Evolutionary conservation across 345 rosid species (phyloP).

Genomic region (Citrus medica): DNA sequence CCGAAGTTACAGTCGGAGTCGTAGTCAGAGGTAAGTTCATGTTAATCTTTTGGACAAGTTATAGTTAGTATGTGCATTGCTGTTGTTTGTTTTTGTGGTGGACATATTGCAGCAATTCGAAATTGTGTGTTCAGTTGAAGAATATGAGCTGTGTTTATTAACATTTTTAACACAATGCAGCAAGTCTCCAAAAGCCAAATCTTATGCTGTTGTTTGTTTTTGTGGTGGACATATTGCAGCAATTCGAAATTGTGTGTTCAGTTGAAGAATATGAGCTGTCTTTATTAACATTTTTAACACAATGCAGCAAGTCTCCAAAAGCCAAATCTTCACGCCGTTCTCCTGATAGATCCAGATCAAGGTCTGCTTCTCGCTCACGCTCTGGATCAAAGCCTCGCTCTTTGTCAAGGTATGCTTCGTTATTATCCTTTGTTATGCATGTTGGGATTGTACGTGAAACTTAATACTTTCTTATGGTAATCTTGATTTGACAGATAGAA

Average conservation of each 20-base stretch:
- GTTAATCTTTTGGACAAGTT: background rate
- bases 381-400: slow-evolving; percentile 68
- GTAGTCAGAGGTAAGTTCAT: slow-evolving; percentile 50
- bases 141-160: background rate
- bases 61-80: background rate
- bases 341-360: slow-evolving; percentile 63
- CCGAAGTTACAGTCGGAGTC: slow-evolving; percentile 43
- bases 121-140: background rate
- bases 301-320: slow-evolving; percentile 69
- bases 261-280: background rate
- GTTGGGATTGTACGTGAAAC: background rate
- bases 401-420: slow-evolving; percentile 58
- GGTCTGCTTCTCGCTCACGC: slow-evolving; percentile 56
- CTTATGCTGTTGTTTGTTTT: slow-evolving; percentile 30
- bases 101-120: slow-evolving; percentile 45
- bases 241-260: slow-evolving; percentile 27
- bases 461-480: background rate
- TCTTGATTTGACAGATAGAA: background rate
- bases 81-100: slow-evolving; percentile 5
- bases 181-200: slow-evolving; percentile 39
- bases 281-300: slow-evolving; percentile 9
- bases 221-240: slow-evolving; percentile 31
- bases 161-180: slow-evolving; percentile 33
- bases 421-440: slow-evolving; percentile 4
- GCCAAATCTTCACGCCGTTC: slow-evolving; percentile 56